Base-by-base conservation (phyloP, 225 moss, liverwort and hornwort genomes). In the Pseudoscleropodium purum region DNA sequence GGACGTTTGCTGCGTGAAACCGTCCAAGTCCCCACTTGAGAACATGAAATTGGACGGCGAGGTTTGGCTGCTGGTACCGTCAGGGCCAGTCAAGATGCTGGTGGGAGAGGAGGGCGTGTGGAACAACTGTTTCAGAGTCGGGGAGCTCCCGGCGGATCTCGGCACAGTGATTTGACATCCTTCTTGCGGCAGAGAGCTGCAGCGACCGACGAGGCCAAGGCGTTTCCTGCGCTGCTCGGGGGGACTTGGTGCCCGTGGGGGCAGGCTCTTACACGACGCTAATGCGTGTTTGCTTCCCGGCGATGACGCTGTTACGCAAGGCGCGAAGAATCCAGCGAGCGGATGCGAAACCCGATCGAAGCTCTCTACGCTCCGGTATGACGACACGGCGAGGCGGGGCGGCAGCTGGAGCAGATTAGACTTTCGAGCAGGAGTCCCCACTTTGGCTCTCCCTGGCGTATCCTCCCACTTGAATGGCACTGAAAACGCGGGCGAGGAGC, bases 391-490 rank as follows among this genome's bases (percentile, higher is more conserved):
- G 10, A 94, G 92, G n/a, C 94, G 89, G 43, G 94, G 94, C 65
- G 94, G 94, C 68, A 94, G 91, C 92, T 93, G 94, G 60, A 90
- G 93, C 84, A 87, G 68, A 70, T 85, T 92, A 27, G 80, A 87
- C 61, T 70, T 90, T 73, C 41, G 69, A 41, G 60, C 73, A 43
- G 81, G 72, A 52, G 59, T 90, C 57, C 36, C 89, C 47, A 89
- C 94, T 91, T 96, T 96, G 36, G 96, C 94, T 87, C 93, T 97
- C n/a, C 97, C 97, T 9, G 97, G 97, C 39, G 94, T 90, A 57
- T 96, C 97, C 91, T 98, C 97, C 97, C 97, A 98, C 81, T 96
- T 93, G 91, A 98, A 98, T 11, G 97, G 97, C 75, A 98, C 96
- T 45, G 96, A 91, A 62, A 95, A 92, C 27, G 91, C 81, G 86